Base-by-base conservation (phyloP, 2,329 filamentous ascomycete species). In the Colletotrichum cereale region DNA sequence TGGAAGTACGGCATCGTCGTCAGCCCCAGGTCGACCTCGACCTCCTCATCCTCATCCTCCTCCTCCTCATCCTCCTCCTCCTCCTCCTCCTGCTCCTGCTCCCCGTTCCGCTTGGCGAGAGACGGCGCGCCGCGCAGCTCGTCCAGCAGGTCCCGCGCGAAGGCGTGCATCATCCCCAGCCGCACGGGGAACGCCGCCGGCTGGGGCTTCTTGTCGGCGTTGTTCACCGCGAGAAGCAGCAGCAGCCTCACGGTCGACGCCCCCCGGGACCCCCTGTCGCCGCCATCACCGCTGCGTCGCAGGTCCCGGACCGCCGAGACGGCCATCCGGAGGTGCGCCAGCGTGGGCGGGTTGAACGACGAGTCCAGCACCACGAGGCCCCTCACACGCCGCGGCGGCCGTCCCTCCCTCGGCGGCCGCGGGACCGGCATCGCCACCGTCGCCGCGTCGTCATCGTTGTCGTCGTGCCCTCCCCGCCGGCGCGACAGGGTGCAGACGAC, bases 1-100 rank as follows among this genome's bases (percentile, higher is more conserved):
- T 89, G 89, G 76, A 96, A 96, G 78, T 91, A 95, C 0, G 93
- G 91, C 76, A 88, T 85, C 44, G 87, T 92, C 0, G 92, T 94
- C 2, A 96, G 85, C 2, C 86, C 92, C 47, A 96, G 86, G 74
- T 95, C 93, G 5, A 91, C 81, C 36, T 82, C 79, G 6, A 73
- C 75, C 5, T 50, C 66, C 11, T 21, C 67, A 29, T 42, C 16
- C 21, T 62, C 26, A 14, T 10, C 26, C 5, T 16, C 14, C 48
- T 16, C 48, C 53, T 8, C 42, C 58, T 18, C 26, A 14, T 10
- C 26, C 5, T 16, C 14, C 48, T 16, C 48, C 53, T 8, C 42
- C 47, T 6, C 29, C 29, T 5, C 18, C 31, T 44, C 18, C 11
- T 38, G 40, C 24, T 42, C 48, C 2, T 57, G 24, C 7, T 26